Evolutionary conservation across 805 yeast species (phyloP).

Genomic region (Lipomyces anomalus): DNA sequence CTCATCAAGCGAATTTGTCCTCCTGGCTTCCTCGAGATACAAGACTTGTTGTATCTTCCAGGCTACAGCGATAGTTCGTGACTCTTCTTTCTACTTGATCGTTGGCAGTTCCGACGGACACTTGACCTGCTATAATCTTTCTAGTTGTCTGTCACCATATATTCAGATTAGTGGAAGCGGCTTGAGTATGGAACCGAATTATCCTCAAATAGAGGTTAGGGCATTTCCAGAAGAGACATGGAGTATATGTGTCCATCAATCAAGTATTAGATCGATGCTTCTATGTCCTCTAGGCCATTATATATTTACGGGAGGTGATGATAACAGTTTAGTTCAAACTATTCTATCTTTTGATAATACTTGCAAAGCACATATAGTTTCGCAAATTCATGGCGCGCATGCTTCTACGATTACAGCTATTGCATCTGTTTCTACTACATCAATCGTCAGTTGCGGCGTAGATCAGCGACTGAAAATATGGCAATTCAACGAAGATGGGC

Average conservation of each 20-base stretch:
- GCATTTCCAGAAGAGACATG: constrained; percentile 12
- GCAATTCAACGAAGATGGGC: constrained; percentile 39
- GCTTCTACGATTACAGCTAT: constrained; percentile 80
- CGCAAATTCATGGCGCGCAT: constrained; percentile 54
- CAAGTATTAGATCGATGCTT: constrained; percentile 68
- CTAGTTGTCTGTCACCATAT: constrained; percentile 23
- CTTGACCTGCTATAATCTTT: constrained; percentile 55
- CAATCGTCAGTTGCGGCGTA: constrained; percentile 59
- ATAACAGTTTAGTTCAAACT: constrained; percentile 58
- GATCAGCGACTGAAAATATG: constrained; percentile 75
- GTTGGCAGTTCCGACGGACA: constrained; percentile 82
- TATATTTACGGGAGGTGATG: constrained; percentile 86
- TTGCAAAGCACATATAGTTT: constrained; percentile 18
- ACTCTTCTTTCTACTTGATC: constrained; percentile 37
- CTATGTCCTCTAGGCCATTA: constrained; percentile 21
- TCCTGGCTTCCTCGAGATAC: constrained; percentile 49
- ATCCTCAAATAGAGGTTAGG: too few species aligned
- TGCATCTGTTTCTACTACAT: constrained; percentile 30
- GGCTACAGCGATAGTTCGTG: constrained; percentile 41
- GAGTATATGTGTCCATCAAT: constrained; percentile 64
- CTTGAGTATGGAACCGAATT: not conserved
- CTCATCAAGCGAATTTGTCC: constrained; percentile 36
- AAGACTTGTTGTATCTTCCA: constrained; percentile 73
- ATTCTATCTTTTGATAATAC: constrained; percentile 34
- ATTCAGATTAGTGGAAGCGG: not conserved